These are phyloP conservation scores for Leccinum cinnamomeum DNA, from an alignment of 1,284 basidiomycete genomes.

Conservation along the genomic window DNA sequence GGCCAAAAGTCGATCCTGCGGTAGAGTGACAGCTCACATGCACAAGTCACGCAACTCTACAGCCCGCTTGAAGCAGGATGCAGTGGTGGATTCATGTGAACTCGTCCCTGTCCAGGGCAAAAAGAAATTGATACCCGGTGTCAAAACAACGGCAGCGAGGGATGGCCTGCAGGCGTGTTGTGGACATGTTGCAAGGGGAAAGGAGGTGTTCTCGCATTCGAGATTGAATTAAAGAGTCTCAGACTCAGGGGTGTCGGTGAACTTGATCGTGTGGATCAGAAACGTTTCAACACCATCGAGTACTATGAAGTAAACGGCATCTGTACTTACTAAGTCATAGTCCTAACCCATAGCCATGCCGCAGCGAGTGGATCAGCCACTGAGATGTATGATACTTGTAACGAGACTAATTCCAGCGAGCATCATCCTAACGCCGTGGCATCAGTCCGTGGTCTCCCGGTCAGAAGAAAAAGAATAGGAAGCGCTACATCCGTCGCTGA, in stretches of 20 bases:
- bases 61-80: constrained; percentile 13
- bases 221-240: constrained; percentile 27
- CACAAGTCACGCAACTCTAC: constrained; percentile 5
- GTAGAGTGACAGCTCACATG: constrained; percentile 10
- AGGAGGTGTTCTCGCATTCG: constrained; percentile 24
- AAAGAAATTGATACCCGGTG: constrained; percentile 9
- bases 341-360: background rate
- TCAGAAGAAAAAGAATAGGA: background rate
- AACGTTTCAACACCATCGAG: constrained; percentile 24
- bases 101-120: constrained; percentile 2
- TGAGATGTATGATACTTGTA: background rate
- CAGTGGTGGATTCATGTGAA: background rate
- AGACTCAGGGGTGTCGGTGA: constrained; percentile 24
- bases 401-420: constrained; percentile 10
- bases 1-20: constrained; percentile 6
- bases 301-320: constrained; percentile 11
- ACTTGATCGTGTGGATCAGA: constrained; percentile 22
- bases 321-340: constrained; percentile 8
- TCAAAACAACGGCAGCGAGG: constrained; percentile 13
- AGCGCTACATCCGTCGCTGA: background rate
- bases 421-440: constrained; percentile 10
- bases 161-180: constrained; percentile 14
- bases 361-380: constrained; percentile 12
- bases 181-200: constrained; percentile 21
- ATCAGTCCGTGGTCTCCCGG: background rate